Evolutionary conservation across 805 yeast species (phyloP).

Genomic region (Starmerella gropengiesseri): DNA sequence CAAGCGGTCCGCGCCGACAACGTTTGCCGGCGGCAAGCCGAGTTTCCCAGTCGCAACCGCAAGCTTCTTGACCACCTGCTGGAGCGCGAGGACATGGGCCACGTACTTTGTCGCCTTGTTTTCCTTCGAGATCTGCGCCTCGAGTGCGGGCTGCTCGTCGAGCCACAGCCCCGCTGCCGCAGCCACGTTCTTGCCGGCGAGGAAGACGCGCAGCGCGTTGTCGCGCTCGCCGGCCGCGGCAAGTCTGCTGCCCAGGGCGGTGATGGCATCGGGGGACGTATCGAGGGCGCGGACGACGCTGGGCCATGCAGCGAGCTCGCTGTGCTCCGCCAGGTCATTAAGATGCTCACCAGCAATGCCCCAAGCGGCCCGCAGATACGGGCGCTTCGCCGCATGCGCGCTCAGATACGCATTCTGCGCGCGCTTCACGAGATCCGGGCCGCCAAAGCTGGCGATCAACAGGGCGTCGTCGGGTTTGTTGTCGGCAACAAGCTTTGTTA

Average conservation of each 20-base stretch:
- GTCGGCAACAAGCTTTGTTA: slow-evolving; percentile 50
- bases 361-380: slow-evolving; percentile 65
- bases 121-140: slow-evolving; percentile 32
- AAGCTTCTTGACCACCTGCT: slow-evolving; percentile 73
- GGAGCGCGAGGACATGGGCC: slow-evolving; percentile 73
- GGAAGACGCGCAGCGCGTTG: slow-evolving; percentile 64
- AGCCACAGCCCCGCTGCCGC: slow-evolving; percentile 77
- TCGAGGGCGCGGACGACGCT: slow-evolving; percentile 54
- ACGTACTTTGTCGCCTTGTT: slow-evolving; percentile 52
- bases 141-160: slow-evolving; percentile 48
- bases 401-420: slow-evolving; percentile 64
- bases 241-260: slow-evolving; percentile 63
- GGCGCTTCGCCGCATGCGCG: slow-evolving; percentile 40
- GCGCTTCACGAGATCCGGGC: slow-evolving; percentile 43
- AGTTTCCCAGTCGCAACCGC: slow-evolving; percentile 45
- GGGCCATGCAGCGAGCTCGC: slow-evolving; percentile 73
- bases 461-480: slow-evolving; percentile 69
- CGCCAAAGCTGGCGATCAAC: slow-evolving; percentile 55
- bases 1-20: slow-evolving; percentile 35
- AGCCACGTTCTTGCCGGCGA: slow-evolving; percentile 72
- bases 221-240: slow-evolving; percentile 45
- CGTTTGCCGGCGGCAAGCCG: slow-evolving; percentile 20
- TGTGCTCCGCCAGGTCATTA: slow-evolving; percentile 64
- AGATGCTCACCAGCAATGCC: slow-evolving; percentile 44
- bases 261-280: slow-evolving; percentile 1